Conservation (phyloP, 768 basidiomycete species). For the Hortiboletus flavorubellus region DNA sequence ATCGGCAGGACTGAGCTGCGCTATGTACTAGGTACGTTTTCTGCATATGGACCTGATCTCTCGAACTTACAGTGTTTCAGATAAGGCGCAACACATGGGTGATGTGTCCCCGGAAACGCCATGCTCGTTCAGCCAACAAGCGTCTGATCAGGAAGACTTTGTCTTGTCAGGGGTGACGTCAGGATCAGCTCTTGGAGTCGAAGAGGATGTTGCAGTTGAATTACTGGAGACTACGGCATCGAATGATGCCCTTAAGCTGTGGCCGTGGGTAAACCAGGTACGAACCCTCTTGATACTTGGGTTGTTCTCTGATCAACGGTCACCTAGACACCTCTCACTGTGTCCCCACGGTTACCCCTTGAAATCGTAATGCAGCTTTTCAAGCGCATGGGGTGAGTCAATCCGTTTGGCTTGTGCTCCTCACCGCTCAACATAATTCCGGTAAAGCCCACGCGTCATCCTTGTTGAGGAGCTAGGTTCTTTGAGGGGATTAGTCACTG, state of each 20-base stretch:
- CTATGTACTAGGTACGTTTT: conserved; percentile 72
- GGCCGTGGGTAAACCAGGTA: conserved; percentile 96
- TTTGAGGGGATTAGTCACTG: conserved; percentile 84
- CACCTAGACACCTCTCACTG: conserved; percentile 85
- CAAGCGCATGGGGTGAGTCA: conserved; percentile 91
- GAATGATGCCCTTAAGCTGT: conserved; percentile 60
- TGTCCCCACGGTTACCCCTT: conserved; percentile 85
- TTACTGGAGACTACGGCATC: conserved; percentile 59
- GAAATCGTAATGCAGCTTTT: conserved; percentile 98
- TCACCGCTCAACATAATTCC: neutral
- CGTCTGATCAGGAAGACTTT: conserved; percentile 51
- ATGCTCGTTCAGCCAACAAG: conserved; percentile 61
- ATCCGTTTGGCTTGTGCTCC: neutral
- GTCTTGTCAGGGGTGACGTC: conserved; percentile 41
- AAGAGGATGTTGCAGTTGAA: conserved; percentile 66
- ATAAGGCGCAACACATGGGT: conserved; percentile 64
- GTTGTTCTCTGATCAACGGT: conserved; percentile 3
- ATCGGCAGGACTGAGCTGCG: conserved; percentile 83
- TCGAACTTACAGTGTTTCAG: conserved; percentile 37
- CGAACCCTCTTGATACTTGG: neutral
- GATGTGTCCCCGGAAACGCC: conserved; percentile 60
- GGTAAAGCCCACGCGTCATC: conserved; percentile 85
- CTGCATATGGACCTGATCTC: neutral
- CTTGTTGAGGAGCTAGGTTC: conserved; percentile 85
- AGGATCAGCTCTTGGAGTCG: conserved; percentile 53